These are phyloP conservation scores for Solanum okadae DNA, from an alignment of 257 asterid genomes.

Conservation along the genomic window DNA sequence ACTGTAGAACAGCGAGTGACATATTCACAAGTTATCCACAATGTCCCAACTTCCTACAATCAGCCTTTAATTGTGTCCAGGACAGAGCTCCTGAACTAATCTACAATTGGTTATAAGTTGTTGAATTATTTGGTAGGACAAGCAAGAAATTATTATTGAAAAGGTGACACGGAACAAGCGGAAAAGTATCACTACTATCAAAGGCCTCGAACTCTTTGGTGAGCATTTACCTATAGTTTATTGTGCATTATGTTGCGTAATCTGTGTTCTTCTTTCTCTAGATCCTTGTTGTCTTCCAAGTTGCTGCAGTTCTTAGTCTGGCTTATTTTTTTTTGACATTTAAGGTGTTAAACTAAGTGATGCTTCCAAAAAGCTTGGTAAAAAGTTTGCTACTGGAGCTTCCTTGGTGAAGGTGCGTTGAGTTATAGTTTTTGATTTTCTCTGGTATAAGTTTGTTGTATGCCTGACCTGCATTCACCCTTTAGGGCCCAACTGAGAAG, in stretches of 20 bases:
- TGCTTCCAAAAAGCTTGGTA: conserved; percentile 96
- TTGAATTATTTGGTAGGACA: conserved; percentile 49
- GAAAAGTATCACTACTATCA: conserved; percentile 88
- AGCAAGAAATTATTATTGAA: conserved; percentile 84
- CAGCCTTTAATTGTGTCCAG: not conserved
- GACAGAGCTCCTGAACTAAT: not conserved
- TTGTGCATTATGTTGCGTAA: not conserved
- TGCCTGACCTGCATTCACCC: not conserved
- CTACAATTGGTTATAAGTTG: not conserved
- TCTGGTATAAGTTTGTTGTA: not conserved
- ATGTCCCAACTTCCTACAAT: not conserved
- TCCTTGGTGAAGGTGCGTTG: conserved; percentile 81
- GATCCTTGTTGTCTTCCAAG: not conserved
- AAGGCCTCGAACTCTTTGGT: conserved; percentile 96
- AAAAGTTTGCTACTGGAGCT: conserved; percentile 96
- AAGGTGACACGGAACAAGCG: conserved; percentile 89
- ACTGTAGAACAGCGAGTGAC: not conserved
- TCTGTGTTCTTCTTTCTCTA: not conserved
- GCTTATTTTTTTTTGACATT: not conserved
- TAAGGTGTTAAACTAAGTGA: conserved; percentile 83
- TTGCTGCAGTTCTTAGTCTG: not conserved
- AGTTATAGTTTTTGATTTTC: not conserved
- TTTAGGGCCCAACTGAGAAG: conserved; percentile 95
- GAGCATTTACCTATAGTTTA: not conserved
- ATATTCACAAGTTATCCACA: not conserved